Conservation (phyloP, 208 protist species). For the Trypanosoma vivax region DNA sequence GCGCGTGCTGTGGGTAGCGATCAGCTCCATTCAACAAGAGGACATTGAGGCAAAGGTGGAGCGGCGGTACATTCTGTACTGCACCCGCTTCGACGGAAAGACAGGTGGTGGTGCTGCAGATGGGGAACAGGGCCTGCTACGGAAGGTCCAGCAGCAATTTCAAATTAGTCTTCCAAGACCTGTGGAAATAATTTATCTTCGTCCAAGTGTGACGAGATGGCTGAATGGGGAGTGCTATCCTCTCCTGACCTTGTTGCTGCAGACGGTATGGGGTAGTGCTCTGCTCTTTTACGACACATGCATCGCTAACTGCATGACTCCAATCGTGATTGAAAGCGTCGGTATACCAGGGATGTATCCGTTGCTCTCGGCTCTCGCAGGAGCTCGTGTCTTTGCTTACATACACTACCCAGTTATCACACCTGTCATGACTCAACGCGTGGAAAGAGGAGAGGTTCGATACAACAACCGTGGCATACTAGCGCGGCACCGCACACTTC, state of each 20-base stretch:
- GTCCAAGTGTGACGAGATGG: slow-evolving; percentile 30
- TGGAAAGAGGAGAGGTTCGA: slow-evolving; percentile 28
- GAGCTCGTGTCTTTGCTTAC: slow-evolving; percentile 88
- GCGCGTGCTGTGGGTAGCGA: slow-evolving; percentile 91
- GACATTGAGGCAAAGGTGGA: slow-evolving; percentile 27
- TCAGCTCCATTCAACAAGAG: slow-evolving; percentile 59
- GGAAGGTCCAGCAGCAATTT: slow-evolving; percentile 58
- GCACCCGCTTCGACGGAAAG: slow-evolving; percentile 21
- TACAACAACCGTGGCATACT: slow-evolving; percentile 84
- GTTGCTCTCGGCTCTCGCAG: slow-evolving; percentile 78
- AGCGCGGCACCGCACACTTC: slow-evolving; percentile 28
- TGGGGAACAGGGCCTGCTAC: slow-evolving; percentile 8
- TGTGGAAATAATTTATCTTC: slow-evolving; percentile 67
- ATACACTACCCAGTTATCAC: slow-evolving; percentile 98
- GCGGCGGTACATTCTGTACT: slow-evolving; percentile 60
- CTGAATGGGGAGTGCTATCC: slow-evolving; percentile 68
- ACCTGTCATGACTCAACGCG: slow-evolving; percentile 63
- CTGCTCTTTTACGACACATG: slow-evolving; percentile 86
- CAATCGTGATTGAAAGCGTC: slow-evolving; percentile 90
- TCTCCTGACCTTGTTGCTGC: slow-evolving; percentile 89
- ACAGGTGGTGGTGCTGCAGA: slow-evolving; percentile 11
- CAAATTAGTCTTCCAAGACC: slow-evolving; percentile 44
- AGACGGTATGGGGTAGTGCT: slow-evolving; percentile 84
- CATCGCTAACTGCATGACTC: slow-evolving; percentile 48
- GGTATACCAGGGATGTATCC: slow-evolving; percentile 95